Percentiles rank a stretch among this genome's conserved stretches.
phyloP scores from a whole-genome alignment of 2,329 filamentous ascomycete species.

The Trichoderma sp. region DNA sequence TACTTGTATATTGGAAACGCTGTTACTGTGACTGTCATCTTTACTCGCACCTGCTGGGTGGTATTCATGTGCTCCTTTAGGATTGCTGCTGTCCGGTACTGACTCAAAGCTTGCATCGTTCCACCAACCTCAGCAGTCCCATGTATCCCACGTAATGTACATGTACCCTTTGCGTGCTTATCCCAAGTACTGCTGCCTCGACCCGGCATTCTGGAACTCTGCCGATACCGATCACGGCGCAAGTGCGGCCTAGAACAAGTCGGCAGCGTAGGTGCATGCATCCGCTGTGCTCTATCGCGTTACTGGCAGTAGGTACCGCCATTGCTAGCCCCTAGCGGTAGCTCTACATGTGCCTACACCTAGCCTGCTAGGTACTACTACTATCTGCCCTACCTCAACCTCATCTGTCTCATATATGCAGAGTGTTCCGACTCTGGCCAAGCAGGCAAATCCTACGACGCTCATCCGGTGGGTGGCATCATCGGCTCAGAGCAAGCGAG shows the following conservation, averaged over 20 bases:
- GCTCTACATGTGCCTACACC: no score
- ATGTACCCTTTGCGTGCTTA: not conserved
- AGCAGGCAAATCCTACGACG: not conserved
- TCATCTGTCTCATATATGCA: not conserved
- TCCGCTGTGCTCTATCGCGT: not conserved
- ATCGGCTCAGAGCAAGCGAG: conserved; percentile 9
- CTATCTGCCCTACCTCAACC: not conserved
- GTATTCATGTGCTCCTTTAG: not conserved
- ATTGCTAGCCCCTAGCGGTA: not conserved
- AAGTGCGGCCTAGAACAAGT: not conserved
- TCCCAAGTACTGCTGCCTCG: not conserved
- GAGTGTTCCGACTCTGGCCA: not conserved
- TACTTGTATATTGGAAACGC: not conserved
- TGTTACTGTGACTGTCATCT: conserved; percentile 4
- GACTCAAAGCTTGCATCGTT: not conserved
- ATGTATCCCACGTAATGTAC: not conserved
- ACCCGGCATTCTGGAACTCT: conserved; percentile 16
- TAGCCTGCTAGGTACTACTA: not conserved
- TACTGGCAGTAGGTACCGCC: not conserved
- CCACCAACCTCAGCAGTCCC: not conserved
- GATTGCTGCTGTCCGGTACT: not conserved
- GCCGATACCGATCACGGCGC: conserved; percentile 9
- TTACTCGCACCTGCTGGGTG: not conserved
- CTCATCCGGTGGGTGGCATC: conserved; percentile 7
- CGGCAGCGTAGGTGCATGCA: conserved; percentile 6